Base-by-base conservation (phyloP, 805 yeast species). In the Wickerhamiella azymoides region DNA sequence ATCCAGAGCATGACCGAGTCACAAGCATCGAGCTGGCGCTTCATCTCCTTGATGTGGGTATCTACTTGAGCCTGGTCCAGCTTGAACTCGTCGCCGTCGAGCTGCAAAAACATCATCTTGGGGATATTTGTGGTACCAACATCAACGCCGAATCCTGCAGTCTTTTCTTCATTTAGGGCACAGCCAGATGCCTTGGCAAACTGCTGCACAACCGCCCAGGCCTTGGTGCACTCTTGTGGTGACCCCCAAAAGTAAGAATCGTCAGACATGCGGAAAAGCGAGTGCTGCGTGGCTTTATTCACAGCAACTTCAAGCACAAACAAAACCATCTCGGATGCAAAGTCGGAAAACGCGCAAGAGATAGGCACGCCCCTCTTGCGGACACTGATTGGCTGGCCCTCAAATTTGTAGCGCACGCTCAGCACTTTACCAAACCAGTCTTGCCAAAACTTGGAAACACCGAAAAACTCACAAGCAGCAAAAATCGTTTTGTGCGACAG, bases 221-320 rank as follows among this genome's bases (percentile, higher is more conserved):
- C 46, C 10, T 14, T 26, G 11, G 13, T 14, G 18, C 32, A 27
- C 7, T 14, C 28, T 10, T 36, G 14, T 17, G 33, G 40, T 4
- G 33, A 16, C 7, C 36, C 40, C 36, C 40, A 36, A 9, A 36
- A 24, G 36, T 40, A 43, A 19, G 36, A 30, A 24, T 43, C 46
- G 18, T 43, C 46, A 18, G 18, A 21, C 32, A 36, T 11, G 3
- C 46, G 33, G 18, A 24, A 43, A 3, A 43, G 13, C 6, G 10
- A 8, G 19, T 13, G n/a, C 9, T 10, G 10, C 9, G 40, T 27
- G 5, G 27, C 19, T 2, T 32, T 21, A 13, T 43, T 43, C 2
- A 43, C 36, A 3, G 46, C 40, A 17, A 36, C 33, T 14, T 43
- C 46, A 27, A 43, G 11, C 14, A 21, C 19, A 28, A 43, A 43